A percentile compares a stretch with the other conserved stretches of the same genome.
phyloP scores from a whole-genome alignment of 768 basidiomycete species.

The Coprinopsis sp. region DNA sequence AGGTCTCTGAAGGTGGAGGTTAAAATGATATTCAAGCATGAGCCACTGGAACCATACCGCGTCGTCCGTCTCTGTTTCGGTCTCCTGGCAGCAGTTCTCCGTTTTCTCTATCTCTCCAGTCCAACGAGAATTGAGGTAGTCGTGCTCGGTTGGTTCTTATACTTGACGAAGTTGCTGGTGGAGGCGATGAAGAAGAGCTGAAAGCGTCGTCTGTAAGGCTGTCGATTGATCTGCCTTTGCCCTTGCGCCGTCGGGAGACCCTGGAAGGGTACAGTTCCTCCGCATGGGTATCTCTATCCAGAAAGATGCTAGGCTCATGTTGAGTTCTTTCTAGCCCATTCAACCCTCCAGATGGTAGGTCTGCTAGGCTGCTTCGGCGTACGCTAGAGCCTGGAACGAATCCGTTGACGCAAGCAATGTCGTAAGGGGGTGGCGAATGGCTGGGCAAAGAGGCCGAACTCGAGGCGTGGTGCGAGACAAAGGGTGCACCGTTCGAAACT shows the following conservation, averaged over 20 bases:
- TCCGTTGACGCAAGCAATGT: not conserved
- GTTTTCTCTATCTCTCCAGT: not conserved
- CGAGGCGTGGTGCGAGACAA: not conserved
- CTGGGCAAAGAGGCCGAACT: not conserved
- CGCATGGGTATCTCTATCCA: too few species aligned
- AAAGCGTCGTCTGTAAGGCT: too few species aligned
- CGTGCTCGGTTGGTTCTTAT: too few species aligned
- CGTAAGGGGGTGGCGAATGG: not conserved
- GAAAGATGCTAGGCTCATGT: too few species aligned
- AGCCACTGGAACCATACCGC: constrained; percentile 55
- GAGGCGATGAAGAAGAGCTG: not conserved
- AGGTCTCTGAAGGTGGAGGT: constrained; percentile 18
- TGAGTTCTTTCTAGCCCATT: too few species aligned
- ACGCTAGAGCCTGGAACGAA: too few species aligned
- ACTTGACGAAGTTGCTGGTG: not conserved
- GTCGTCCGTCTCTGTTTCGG: constrained; percentile 76
- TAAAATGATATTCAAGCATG: constrained; percentile 5
- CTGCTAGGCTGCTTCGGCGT: too few species aligned
- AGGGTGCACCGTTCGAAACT: not conserved
- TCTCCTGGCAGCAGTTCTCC: constrained; percentile 62
- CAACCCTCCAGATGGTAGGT: too few species aligned
- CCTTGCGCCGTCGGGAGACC: too few species aligned
- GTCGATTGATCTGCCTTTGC: too few species aligned
- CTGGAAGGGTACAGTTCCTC: too few species aligned
- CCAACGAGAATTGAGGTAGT: too few species aligned